Evolutionary conservation across 305 asterid genomes (phyloP).

Genomic region (Solanum aculeatissimum): DNA sequence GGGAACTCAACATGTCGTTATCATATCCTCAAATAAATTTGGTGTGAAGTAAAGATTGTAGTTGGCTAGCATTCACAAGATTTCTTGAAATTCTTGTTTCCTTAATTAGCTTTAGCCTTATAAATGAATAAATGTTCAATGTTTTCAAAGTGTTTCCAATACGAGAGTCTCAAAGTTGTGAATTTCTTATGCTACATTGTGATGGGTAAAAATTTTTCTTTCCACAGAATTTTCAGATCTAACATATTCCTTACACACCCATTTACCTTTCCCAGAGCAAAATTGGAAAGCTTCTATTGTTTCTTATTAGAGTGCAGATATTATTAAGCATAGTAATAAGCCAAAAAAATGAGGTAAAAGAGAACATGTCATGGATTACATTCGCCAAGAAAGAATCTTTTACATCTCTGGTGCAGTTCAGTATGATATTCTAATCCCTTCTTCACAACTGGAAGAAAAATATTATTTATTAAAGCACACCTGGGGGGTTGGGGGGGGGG

Average conservation of each 20-base stretch:
- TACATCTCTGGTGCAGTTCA: neutral
- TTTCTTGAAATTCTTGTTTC: neutral
- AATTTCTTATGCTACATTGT: neutral
- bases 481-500: neutral
- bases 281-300: neutral
- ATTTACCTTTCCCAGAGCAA: neutral
- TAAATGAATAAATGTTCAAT: neutral
- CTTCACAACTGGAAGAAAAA: neutral
- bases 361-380: neutral
- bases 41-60: neutral
- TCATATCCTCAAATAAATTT: neutral
- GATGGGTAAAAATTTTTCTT: neutral
- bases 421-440: neutral
- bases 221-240: neutral
- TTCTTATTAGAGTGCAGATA: neutral
- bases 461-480: neutral
- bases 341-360: neutral
- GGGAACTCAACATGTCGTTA: neutral
- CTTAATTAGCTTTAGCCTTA: neutral
- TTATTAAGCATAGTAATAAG: neutral
- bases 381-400: neutral
- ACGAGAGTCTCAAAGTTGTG: neutral
- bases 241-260: neutral
- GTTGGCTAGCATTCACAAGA: neutral
- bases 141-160: neutral